These are phyloP conservation scores for Gymnopus androsaceus DNA, from an alignment of 1,284 basidiomycete species.

Conservation along the genomic window DNA sequence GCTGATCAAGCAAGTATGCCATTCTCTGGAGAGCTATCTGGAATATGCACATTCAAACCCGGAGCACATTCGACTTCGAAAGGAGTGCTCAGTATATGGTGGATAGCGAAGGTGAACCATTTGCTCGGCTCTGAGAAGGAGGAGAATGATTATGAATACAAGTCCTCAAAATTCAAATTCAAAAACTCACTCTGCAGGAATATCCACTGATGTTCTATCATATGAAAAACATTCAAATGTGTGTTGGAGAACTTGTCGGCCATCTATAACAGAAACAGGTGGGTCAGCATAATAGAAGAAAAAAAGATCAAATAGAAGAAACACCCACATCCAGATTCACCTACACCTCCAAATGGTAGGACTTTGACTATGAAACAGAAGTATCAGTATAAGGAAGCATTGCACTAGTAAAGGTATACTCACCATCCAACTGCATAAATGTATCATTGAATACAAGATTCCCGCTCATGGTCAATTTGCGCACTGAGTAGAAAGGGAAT, in stretches of 20 bases:
- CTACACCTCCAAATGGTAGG: constrained; percentile 51
- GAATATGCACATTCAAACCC: constrained; percentile 6
- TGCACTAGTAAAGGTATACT: constrained; percentile 21
- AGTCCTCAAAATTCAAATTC: neutral
- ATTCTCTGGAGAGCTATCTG: neutral
- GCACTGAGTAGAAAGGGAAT: constrained; percentile 34
- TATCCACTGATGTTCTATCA: constrained; percentile 40
- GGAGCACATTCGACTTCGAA: constrained; percentile 11
- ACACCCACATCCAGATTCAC: constrained; percentile 47
- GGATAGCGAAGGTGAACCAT: constrained; percentile 33
- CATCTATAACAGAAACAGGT: constrained; percentile 33
- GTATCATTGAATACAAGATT: constrained; percentile 56
- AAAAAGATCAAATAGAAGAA: neutral
- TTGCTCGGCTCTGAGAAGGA: constrained; percentile 30
- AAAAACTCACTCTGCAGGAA: constrained; percentile 36
- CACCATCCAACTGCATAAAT: constrained; percentile 47
- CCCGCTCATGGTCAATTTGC: constrained; percentile 51
- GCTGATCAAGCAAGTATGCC: constrained; percentile 2
- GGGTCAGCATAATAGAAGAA: neutral
- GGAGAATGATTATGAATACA: too few relatives aligned
- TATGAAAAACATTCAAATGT: constrained; percentile 52
- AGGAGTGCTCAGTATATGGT: constrained; percentile 31
- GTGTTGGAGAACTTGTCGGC: constrained; percentile 44
- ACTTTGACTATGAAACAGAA: constrained; percentile 34
- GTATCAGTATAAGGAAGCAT: neutral